These are phyloP conservation scores for Dendrobium nobile DNA, from an alignment of 106 monocot genomes.

Conservation along the genomic window DNA sequence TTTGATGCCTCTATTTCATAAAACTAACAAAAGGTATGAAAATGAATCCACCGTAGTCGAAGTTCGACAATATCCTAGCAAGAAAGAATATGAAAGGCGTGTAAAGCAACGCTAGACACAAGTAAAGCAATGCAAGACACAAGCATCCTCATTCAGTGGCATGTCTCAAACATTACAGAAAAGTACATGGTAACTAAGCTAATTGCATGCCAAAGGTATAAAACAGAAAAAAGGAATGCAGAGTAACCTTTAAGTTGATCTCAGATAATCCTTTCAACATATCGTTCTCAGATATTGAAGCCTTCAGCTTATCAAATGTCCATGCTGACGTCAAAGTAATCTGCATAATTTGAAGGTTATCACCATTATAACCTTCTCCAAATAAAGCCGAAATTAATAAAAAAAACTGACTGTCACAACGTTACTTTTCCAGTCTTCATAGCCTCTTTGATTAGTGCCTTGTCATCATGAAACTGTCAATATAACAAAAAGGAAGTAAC, in stretches of 20 bases:
- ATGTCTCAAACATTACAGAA: neutral
- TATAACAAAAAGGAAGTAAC: conserved; percentile 7
- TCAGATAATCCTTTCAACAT: conserved; percentile 64
- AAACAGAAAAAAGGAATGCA: neutral
- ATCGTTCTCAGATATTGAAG: conserved; percentile 37
- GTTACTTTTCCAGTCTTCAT: conserved; percentile 68
- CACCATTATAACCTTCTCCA: neutral
- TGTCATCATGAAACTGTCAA: conserved; percentile 88
- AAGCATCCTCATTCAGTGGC: neutral
- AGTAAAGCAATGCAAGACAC: neutral
- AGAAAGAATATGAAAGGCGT: neutral
- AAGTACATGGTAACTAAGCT: neutral
- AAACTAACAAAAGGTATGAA: neutral
- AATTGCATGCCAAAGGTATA: neutral
- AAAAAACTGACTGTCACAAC: neutral
- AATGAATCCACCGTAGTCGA: neutral
- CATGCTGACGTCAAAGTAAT: conserved; percentile 55
- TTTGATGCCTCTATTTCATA: neutral
- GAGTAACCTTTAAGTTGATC: conserved; percentile 70
- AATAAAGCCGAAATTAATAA: neutral
- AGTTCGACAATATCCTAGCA: neutral
- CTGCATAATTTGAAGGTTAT: conserved; percentile 34
- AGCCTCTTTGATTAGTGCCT: conserved; percentile 64
- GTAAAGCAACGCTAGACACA: neutral
- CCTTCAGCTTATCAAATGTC: conserved; percentile 65